Base-by-base conservation (phyloP, 805 yeast genomes). In the Saccharomycopsis sp. region DNA sequence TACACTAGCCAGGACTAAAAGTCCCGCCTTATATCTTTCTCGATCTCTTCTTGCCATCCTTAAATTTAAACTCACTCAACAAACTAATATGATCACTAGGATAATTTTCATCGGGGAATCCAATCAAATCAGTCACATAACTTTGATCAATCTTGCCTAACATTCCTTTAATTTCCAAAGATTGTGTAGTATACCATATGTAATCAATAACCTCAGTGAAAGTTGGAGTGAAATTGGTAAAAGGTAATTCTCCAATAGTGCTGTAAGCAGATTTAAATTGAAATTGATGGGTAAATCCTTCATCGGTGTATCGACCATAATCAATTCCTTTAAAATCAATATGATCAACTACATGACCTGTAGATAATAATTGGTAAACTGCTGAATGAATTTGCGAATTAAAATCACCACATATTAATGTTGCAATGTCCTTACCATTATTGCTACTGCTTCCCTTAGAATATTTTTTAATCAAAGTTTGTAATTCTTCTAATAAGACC, bases 41-140 rank as follows among this genome's bases (percentile, higher is more conserved):
- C 3, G 62, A 56, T 35, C 50, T 40, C 22, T 42, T 43, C 22
- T 38, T 46, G 31, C 29, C 38, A 55, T 75, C 79, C 57, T 75
- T 77, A 58, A 88, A 76, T 56, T 79, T 85, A 57, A 90, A 81
- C 60, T 81, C 79, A 16, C 89, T 72, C 45, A 87, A 74, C 51
- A 90, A 67, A n/a, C 96, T 89, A 56, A 90, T 75, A 65, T 90
- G 97, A 63, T 90, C 97, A 40, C 95, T 85, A 20, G 97, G 96
- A 67, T 82, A 84, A 60, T 88, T 85, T 19, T 88, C 86, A 59
- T 86, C 86, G 17, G 99, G 99, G 63, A 93, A 79, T 5, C 97
- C 99, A 59, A 93, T 82, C 50, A 79, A 79, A 53, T 80, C 80
- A 45, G 74, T 67, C 38, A 81, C 71, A 60, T 93, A 93, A 3